Evolutionary conservation across 2,329 filamentous ascomycete species (phyloP).

Genomic region (Beauveria sp.): DNA sequence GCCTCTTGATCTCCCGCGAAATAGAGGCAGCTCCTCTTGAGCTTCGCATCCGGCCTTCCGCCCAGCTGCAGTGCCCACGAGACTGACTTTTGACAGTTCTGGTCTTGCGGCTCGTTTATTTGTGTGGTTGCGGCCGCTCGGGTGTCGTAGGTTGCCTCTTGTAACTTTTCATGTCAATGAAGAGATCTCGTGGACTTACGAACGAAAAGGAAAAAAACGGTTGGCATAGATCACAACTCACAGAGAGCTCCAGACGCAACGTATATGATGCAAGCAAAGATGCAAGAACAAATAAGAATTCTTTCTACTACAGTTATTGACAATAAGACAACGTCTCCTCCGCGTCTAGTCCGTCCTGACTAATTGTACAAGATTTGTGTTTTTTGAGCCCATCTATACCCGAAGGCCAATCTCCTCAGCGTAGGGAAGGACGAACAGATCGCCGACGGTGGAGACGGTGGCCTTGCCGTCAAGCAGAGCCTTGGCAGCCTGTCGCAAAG

Average conservation of each 20-base stretch:
- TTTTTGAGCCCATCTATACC: constrained; percentile 57
- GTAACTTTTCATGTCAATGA: background rate
- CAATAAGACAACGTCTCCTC: constrained; percentile 30
- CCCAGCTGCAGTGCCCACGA: background rate
- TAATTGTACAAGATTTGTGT: constrained; percentile 36
- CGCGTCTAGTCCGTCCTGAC: constrained; percentile 32
- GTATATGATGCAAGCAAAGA: background rate
- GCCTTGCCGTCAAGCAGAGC: constrained; percentile 81
- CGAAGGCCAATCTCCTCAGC: constrained; percentile 90
- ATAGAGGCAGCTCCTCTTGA: background rate
- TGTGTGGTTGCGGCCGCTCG: background rate
- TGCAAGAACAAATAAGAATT: constrained; percentile 16
- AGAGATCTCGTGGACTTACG: background rate
- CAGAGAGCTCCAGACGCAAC: background rate
- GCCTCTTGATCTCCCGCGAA: too few species aligned
- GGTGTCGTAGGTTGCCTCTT: background rate
- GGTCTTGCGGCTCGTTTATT: too few species aligned
- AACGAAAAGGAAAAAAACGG: too few species aligned
- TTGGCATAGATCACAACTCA: background rate
- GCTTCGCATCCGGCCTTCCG: background rate
- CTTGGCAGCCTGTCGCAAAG: constrained; percentile 66
- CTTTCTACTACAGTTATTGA: constrained; percentile 41
- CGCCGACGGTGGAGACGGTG: constrained; percentile 81
- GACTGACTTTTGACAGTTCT: background rate
- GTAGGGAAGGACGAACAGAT: constrained; percentile 83